Evolutionary conservation across 1,139 yeast genomes (phyloP).

Genomic region (Yamadazyma taylorii): DNA sequence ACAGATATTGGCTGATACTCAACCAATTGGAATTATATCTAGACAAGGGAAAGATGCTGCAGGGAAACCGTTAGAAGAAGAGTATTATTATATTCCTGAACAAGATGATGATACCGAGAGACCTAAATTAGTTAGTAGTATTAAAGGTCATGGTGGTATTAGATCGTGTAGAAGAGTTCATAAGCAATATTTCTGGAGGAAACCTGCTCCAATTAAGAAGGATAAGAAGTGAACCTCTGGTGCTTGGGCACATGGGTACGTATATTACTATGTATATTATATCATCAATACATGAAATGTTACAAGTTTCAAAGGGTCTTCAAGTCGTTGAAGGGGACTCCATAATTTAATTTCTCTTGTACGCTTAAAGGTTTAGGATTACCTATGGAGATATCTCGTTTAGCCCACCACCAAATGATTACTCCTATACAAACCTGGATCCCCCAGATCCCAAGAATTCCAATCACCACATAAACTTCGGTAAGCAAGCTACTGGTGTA

Average conservation of each 20-base stretch:
- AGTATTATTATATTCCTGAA: conserved; percentile 86
- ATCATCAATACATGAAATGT: neutral
- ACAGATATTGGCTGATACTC: conserved; percentile 46
- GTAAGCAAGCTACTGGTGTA: conserved; percentile 36
- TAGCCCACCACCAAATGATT: conserved; percentile 7
- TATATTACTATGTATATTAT: no score
- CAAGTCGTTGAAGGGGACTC: conserved; percentile 30
- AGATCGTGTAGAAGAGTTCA: conserved; percentile 92
- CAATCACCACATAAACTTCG: conserved; percentile 48
- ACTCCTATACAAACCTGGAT: conserved; percentile 43
- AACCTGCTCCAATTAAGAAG: conserved; percentile 56
- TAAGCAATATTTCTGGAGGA: conserved; percentile 88
- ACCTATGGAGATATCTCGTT: conserved; percentile 21
- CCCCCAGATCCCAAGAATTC: conserved; percentile 49
- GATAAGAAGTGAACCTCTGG: conserved; percentile 13
- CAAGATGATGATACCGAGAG: conserved; percentile 73
- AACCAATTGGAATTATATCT: conserved; percentile 78
- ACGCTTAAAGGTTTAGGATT: conserved; percentile 31
- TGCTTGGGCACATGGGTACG: no score
- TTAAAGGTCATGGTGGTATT: conserved; percentile 79
- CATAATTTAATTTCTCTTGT: conserved; percentile 28
- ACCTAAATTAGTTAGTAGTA: conserved; percentile 64
- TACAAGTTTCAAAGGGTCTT: no score
- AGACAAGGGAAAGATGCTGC: conserved; percentile 96
- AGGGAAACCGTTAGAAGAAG: conserved; percentile 90